Evolutionary conservation across 2,329 filamentous ascomycete species (phyloP), one percentile per base, ranked within the genome.

Genomic region (Rhexocercosporidium sp.): DNA sequence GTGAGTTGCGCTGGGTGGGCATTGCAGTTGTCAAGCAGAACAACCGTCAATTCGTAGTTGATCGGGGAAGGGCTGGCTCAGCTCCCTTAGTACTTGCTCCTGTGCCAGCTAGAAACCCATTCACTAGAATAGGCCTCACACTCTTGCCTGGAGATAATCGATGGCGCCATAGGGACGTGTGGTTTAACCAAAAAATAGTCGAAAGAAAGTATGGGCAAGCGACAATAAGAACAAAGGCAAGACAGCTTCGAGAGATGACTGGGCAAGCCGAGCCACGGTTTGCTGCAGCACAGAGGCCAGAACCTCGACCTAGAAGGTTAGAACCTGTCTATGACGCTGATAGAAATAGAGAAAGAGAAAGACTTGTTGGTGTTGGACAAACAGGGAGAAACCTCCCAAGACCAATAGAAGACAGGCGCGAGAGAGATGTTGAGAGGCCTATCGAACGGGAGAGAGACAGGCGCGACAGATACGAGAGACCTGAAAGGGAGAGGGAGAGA

Each of bases 201-300:
- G 46, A 47, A 25, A 20, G 46, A 47, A 47, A 47, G 46, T 47
- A 47, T 47, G 46, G 46, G 46, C 46, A 47, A 47, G 46, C 46
- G n/a, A 20, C 46, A 47, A 47, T 47, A n/a, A n/a, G 46, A 12
- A 47, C 16, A 25, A 47, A 47, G 9, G 46, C 46, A 1, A 47
- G 46, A 25, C 46, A 47, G 46, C 46, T 47, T 44, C 41, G 41
- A 44, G 41, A 44, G 41, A 44, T 14, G 41, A 44, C 41, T 16
- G 41, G 41, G 11, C 41, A 44, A 18, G 41, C 41, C 41, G n/a
- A 47, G 46, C 46, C 46, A 47, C 46, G 20, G 9, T 47, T 47
- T 20, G 46, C 46, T 25, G 46, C 20, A 47, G 46, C 46, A 47
- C 46, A 25, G 16, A 47, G 46, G 20, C n/a, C 46, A 47, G 46